Evolutionary conservation across 306 rosid genomes (phyloP).

Genomic region (Lablab purpureus): DNA sequence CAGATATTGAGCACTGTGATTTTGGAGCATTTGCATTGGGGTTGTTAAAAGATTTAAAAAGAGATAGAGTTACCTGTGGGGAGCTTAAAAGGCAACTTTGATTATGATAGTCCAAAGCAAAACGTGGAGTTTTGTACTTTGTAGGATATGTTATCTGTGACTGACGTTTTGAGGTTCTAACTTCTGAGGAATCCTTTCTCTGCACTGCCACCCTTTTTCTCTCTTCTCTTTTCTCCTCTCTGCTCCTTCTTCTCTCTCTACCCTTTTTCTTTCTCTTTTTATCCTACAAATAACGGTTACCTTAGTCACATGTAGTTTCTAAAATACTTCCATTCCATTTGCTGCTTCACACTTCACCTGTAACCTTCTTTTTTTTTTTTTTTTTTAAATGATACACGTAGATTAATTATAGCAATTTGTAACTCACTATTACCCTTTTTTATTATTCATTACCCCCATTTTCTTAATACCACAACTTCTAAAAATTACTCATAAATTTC

Average conservation of each 20-base stretch:
- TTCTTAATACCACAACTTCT: neutral
- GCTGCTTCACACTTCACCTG: neutral
- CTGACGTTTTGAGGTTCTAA: slow-evolving; percentile 42
- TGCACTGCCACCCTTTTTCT: slow-evolving; percentile 9
- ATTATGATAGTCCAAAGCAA: slow-evolving; percentile 39
- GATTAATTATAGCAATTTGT: neutral
- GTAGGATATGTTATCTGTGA: slow-evolving; percentile 27
- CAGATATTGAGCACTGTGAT: slow-evolving; percentile 52
- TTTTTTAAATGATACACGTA: neutral
- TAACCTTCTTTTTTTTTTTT: neutral
- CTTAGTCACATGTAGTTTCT: neutral
- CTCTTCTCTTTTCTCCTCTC: neutral
- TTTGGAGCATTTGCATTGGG: slow-evolving; percentile 46
- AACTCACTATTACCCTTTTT: neutral
- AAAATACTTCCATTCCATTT: no score
- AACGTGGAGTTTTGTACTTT: slow-evolving; percentile 47
- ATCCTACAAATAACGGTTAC: neutral
- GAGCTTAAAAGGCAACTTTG: slow-evolving; percentile 19
- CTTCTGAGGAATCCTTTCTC: slow-evolving; percentile 20
- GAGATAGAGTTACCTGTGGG: neutral
- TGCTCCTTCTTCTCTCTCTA: neutral
- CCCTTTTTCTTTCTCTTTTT: neutral
- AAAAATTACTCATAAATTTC: neutral
- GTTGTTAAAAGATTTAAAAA: slow-evolving; percentile 15
- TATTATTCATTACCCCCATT: neutral